phyloP scores from a whole-genome alignment of 768 basidiomycete species.

The Tricholomella constricta region DNA sequence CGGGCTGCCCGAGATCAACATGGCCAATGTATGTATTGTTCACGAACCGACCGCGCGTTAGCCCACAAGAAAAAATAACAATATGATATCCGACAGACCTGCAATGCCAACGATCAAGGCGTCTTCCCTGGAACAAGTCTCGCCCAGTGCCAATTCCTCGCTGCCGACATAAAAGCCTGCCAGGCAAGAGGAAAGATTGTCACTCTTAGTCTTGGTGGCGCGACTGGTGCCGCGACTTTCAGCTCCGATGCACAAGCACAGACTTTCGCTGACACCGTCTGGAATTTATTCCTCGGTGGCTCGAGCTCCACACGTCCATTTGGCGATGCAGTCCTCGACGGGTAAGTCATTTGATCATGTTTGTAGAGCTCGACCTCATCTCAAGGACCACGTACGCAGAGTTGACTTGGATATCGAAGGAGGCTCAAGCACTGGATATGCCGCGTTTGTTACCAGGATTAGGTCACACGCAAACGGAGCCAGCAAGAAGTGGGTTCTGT shows the following conservation, averaged over 20 bases:
- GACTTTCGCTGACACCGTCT: slow-evolving; percentile 59
- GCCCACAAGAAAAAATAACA: not conserved
- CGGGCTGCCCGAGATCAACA: slow-evolving; percentile 58
- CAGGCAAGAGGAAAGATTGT: slow-evolving; percentile 64
- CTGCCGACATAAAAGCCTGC: slow-evolving; percentile 61
- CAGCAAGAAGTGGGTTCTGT: slow-evolving; percentile 44
- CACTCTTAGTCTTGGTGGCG: slow-evolving; percentile 62
- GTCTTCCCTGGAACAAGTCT: slow-evolving; percentile 64
- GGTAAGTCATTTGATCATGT: slow-evolving; percentile 33
- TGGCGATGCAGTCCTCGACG: slow-evolving; percentile 66
- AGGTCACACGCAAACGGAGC: slow-evolving; percentile 46
- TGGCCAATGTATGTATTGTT: slow-evolving; percentile 50
- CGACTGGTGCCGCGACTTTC: slow-evolving; percentile 56
- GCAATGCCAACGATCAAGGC: slow-evolving; percentile 53
- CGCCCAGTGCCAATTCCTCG: slow-evolving; percentile 61
- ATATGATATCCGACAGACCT: slow-evolving; percentile 44
- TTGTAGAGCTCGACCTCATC: not conserved
- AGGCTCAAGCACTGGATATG: slow-evolving; percentile 46
- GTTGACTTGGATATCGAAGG: slow-evolving; percentile 70
- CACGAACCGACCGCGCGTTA: too few relatives aligned
- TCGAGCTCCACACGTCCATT: slow-evolving; percentile 61
- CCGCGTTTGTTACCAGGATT: slow-evolving; percentile 51
- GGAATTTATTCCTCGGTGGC: slow-evolving; percentile 73
- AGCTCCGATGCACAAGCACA: slow-evolving; percentile 50
- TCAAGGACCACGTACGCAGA: slow-evolving; percentile 21